Evolutionary conservation across 2,329 filamentous ascomycete species (phyloP).

Genomic region (Fusarium tuaranense): DNA sequence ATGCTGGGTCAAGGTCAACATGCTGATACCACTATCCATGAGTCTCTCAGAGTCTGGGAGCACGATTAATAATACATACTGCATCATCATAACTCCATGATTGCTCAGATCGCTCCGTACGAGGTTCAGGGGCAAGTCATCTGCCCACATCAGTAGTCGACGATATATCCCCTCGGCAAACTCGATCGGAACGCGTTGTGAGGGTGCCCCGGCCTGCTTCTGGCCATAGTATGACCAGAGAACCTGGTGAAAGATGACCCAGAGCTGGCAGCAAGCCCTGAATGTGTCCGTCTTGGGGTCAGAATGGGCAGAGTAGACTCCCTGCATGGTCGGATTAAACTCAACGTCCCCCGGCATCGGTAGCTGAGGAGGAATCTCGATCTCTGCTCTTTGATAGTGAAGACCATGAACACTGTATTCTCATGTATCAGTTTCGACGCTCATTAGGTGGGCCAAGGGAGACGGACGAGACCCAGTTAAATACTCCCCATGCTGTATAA

Average conservation of each 20-base stretch:
- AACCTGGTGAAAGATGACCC: not conserved
- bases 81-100: slow-evolving; percentile 39
- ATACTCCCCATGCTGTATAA: slow-evolving; percentile 48
- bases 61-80: slow-evolving; percentile 7
- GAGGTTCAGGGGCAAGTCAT: not conserved
- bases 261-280: not conserved
- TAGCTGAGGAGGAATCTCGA: slow-evolving; percentile 1
- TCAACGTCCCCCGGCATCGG: slow-evolving; percentile 1
- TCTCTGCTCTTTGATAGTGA: slow-evolving; percentile 3
- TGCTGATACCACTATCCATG: not conserved
- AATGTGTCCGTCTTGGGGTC: not conserved
- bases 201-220: not conserved
- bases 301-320: not conserved
- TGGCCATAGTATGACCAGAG: slow-evolving; percentile 1
- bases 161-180: slow-evolving; percentile 6
- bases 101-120: slow-evolving; percentile 27
- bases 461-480: slow-evolving; percentile 43
- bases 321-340: not conserved
- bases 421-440: not conserved
- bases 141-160: slow-evolving; percentile 4
- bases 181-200: not conserved
- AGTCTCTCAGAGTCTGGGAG: not conserved
- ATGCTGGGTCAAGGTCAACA: slow-evolving; percentile 15
- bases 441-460: not conserved
- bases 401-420: slow-evolving; percentile 42